Evolutionary conservation across 768 basidiomycete genomes (phyloP), one percentile per base, ranked within the genome.

Genomic region (Pulveroboletus sp.): DNA sequence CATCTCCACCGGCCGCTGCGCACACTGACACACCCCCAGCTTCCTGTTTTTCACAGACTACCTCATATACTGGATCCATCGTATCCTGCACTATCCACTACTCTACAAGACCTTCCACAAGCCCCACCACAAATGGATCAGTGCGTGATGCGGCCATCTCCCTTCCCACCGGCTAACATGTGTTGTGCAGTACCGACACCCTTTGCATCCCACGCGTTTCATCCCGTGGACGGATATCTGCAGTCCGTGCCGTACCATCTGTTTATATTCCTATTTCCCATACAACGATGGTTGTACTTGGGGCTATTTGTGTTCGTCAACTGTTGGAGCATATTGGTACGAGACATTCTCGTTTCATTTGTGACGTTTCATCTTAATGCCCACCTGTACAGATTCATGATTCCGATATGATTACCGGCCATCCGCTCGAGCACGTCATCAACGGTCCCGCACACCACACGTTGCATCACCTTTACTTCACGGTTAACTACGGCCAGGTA

Each of bases 401-500:
- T 69, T 94, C 92, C 4, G 96, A 98, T 73, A 98, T 99, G 95
- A 83, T 98, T 62, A 90, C 91, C 27, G 94, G 88, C 3, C 86
- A 91, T 65, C 73, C 83, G 5, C 78, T 96, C 5, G 95, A 97
- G 71, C 83, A 77, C 51, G 71, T 89, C 65, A 93, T 99, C 71
- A 99, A 98, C 70, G 93, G 93, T n/a, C 95, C 96, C 3, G 92
- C 94, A 2, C 96, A 99, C 60, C 96, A 99, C 67, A 98, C 94
- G 0, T 75, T 97, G 38, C 95, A 97, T 66, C 96, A 98, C 63
- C 72, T 99, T 18, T 95, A 94, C 74, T 98, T 97, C 73, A 96
- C 88, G 38, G 87, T 89, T 58, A 98, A 98, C 74, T 95, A 93
- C 69, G 93, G 93, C 21, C 91, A 93, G 76, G 84, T 85, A 65